Percentiles rank a stretch among this genome's conserved stretches.
Evolutionary conservation across 108 stramenopile species (phyloP).

Genomic region (Epithemia pelagica): DNA sequence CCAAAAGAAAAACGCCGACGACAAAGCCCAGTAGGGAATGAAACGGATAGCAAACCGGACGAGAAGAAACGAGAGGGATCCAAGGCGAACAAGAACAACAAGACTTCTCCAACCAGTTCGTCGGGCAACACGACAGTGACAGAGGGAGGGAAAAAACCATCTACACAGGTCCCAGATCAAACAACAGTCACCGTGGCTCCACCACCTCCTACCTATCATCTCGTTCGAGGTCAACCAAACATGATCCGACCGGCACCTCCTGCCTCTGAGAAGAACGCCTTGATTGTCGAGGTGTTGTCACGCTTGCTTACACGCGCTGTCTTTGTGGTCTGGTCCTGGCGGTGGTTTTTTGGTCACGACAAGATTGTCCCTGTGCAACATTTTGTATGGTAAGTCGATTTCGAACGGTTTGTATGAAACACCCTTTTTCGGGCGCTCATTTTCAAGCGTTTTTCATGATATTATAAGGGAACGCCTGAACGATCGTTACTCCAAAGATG

Average conservation of each 20-base stretch:
- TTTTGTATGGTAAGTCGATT: not conserved
- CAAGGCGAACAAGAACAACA: not conserved
- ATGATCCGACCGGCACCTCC: not conserved
- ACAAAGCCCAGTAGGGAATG: not conserved
- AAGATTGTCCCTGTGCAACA: not conserved
- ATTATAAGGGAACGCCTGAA: conserved; percentile 77
- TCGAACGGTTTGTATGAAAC: too few species aligned
- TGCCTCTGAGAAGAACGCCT: not conserved
- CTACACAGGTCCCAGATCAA: not conserved
- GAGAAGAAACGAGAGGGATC: not conserved
- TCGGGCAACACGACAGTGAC: not conserved
- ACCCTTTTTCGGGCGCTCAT: too few species aligned
- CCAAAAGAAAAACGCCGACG: not conserved
- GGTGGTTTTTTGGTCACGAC: not conserved
- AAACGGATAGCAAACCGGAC: not conserved
- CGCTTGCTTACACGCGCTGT: not conserved
- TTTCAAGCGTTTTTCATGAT: too few species aligned
- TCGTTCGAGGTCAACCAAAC: not conserved
- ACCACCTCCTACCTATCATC: not conserved
- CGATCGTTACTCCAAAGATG: conserved; percentile 66
- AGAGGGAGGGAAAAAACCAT: not conserved
- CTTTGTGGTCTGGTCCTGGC: not conserved
- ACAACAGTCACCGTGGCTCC: not conserved
- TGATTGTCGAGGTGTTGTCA: not conserved
- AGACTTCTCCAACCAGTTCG: not conserved